Evolutionary conservation across 768 basidiomycete species (phyloP), one percentile per base, ranked within the genome.

Genomic region (Trametopsis cervina): DNA sequence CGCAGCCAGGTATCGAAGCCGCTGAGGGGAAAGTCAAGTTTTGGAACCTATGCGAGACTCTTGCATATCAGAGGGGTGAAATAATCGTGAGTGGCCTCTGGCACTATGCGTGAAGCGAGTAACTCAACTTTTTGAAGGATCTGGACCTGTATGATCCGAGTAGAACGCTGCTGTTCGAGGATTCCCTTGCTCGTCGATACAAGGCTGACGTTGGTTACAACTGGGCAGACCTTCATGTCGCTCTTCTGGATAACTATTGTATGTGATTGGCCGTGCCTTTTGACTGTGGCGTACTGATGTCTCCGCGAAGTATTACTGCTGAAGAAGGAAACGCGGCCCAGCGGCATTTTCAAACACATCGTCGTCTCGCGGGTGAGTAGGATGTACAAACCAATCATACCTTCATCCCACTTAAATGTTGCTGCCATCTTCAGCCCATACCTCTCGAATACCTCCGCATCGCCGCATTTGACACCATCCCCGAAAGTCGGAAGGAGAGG

Each of bases 1-100:
- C 89, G 0, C 84, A 94, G 58, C 90, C 90, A 1, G 92, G 92
- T 3, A 93, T 95, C 50, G 87, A 81, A 51, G 87, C 83, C n/a
- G 89, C 92, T 1, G 91, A 94, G 60, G 76, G 80, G 53, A 91
- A 91, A 61, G 91, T 93, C 54, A 91, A 90, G 60, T 83, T 90
- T 51, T 89, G 85, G 83, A 80, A 71, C 44, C 67, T 94, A 2
- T 81, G 80, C 54, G 89, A 94, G 66, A 83, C 76, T 56, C 61
- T 95, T 42, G 64, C 78, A 11, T 89, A 80, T 57, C 80, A 80
- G 58, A 81, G 75, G 53, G 90, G 86, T 21, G 90, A 94, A 63
- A 80, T 93, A 15, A 81, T 91, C 29, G 90, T 89, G 59, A 51
- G 81, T 66, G 3, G 29, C 15, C 20, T n/a, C 18, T n/a, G n/a